Percentiles rank a stretch among this genome's conserved stretches.
Evolutionary conservation across 345 rosid species (phyloP).

Genomic region (Eucalyptus caleyi): DNA sequence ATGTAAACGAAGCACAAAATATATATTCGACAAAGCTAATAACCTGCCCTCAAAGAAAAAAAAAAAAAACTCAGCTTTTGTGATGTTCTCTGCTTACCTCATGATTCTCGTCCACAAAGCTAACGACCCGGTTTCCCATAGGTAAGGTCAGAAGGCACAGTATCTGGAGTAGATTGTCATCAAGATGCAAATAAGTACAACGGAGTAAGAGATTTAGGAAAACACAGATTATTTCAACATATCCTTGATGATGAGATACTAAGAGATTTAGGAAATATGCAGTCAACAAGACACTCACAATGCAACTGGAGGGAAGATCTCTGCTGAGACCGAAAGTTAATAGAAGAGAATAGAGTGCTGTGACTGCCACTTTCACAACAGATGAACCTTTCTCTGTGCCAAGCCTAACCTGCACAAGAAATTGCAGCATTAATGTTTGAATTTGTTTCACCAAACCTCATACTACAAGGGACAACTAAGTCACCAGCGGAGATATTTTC

Average conservation of each 20-base stretch:
- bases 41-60: too few species aligned
- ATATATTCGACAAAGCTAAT: too few species aligned
- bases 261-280: not conserved
- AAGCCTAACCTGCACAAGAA: slow-evolving; percentile 44
- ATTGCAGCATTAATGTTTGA: not conserved
- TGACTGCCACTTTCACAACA: slow-evolving; percentile 35
- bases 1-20: not conserved
- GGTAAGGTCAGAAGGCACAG: slow-evolving; percentile 67
- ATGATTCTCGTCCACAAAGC: slow-evolving; percentile 65
- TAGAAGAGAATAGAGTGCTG: slow-evolving; percentile 30
- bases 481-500: slow-evolving; percentile 77
- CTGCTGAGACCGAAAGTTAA: slow-evolving; percentile 41
- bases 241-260: not conserved
- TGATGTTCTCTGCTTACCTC: slow-evolving; percentile 19
- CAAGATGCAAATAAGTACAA: not conserved
- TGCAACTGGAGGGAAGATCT: slow-evolving; percentile 53
- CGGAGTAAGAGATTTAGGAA: not conserved
- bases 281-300: slow-evolving; percentile 28
- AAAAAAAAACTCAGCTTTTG: not conserved
- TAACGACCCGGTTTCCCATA: slow-evolving; percentile 47
- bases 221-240: not conserved
- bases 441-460: not conserved
- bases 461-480: not conserved
- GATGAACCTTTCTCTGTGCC: slow-evolving; percentile 59
- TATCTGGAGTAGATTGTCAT: slow-evolving; percentile 21